phyloP scores from a whole-genome alignment of 441 rosid genomes.

The Eugenia klotzschiana region DNA sequence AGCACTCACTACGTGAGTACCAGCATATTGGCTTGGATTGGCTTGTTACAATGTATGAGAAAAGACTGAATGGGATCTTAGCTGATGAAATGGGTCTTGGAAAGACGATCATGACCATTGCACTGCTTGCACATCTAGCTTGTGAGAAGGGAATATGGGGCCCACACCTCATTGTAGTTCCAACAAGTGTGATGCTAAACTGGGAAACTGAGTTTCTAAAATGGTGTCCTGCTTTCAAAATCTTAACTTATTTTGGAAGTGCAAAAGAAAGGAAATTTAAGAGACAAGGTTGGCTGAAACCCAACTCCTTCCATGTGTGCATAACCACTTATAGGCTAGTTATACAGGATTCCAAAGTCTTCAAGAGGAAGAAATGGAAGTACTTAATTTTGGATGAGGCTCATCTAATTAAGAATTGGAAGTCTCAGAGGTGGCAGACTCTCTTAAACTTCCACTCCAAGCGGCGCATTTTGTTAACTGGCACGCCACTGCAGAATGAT shows the following conservation, averaged over 20 bases:
- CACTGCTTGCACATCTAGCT: conserved; percentile 95
- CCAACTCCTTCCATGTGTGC: conserved; percentile 90
- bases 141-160: conserved; percentile 99
- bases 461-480: conserved; percentile 89
- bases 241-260: conserved; percentile 96
- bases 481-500: conserved; percentile 98
- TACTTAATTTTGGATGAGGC: conserved; percentile 99
- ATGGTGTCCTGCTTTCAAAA: conserved; percentile 99
- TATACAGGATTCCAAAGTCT: conserved; percentile 91
- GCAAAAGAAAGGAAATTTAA: conserved; percentile 94
- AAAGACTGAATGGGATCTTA: conserved; percentile 89
- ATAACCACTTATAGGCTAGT: conserved; percentile 95
- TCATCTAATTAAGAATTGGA: conserved; percentile 99
- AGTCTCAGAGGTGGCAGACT: conserved; percentile 99
- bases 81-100: conserved; percentile 99
- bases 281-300: conserved; percentile 99
- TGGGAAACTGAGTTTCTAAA: conserved; percentile 99
- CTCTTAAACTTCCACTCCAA: conserved; percentile 96
- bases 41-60: conserved; percentile 99
- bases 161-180: conserved; percentile 99
- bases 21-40: conserved; percentile 99
- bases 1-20: conserved; percentile 94
- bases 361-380: conserved; percentile 99
- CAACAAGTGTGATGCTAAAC: conserved; percentile 99
- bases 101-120: conserved; percentile 98